Conservation (phyloP, 805 yeast genomes). For the Sugiyamaella chiloensis region DNA sequence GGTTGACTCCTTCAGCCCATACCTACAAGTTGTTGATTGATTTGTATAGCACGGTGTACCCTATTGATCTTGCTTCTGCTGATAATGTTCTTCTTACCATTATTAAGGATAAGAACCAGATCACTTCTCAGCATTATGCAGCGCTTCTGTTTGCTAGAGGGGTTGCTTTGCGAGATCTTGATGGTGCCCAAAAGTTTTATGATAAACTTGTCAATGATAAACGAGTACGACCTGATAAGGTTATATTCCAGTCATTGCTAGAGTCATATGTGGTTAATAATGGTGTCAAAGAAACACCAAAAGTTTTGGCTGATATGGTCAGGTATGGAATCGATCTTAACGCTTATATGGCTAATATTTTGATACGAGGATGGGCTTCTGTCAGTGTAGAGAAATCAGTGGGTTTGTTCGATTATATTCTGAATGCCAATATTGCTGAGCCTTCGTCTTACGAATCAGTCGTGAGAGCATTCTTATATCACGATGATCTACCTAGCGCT, state of each 20-base stretch:
- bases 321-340: constrained; percentile 31
- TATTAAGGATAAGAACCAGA: constrained; percentile 28
- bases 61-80: constrained; percentile 35
- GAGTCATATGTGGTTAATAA: constrained; percentile 39
- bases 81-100: constrained; percentile 35
- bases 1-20: constrained; percentile 34
- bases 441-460: constrained; percentile 38
- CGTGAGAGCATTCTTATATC: constrained; percentile 31
- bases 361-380: constrained; percentile 37
- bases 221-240: constrained; percentile 36
- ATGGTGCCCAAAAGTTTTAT: constrained; percentile 36
- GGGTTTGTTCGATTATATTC: constrained; percentile 29
- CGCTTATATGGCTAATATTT: constrained; percentile 34
- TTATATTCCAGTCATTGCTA: constrained; percentile 38
- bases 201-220: constrained; percentile 29
- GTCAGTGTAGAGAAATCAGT: constrained; percentile 27
- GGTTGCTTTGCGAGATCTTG: constrained; percentile 33
- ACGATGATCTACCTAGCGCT: constrained; percentile 26
- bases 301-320: constrained; percentile 35
- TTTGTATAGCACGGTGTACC: constrained; percentile 33
- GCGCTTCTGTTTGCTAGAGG: constrained; percentile 39
- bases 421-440: constrained; percentile 26
- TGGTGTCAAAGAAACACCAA: constrained; percentile 28
- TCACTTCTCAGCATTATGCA: constrained; percentile 37
- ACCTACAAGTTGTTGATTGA: constrained; percentile 42